phyloP scores from a whole-genome alignment of 441 rosid genomes.

The Erodium chrysanthum region DNA sequence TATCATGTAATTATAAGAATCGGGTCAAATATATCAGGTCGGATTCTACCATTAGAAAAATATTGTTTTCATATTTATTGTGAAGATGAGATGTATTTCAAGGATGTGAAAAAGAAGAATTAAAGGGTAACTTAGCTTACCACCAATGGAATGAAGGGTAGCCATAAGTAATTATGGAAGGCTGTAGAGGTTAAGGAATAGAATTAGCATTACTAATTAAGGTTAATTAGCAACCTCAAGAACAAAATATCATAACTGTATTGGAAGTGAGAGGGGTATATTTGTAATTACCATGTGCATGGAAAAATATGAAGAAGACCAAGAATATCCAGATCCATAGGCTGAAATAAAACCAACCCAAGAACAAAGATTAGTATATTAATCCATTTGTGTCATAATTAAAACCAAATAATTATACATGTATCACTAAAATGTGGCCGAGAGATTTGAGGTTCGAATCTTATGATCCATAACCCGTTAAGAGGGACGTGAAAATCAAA shows the following conservation, averaged over 20 bases:
- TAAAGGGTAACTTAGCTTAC: slow-evolving; percentile 23
- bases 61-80: too few species aligned
- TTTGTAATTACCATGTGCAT: slow-evolving; percentile 33
- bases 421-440: too few species aligned
- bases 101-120: too few species aligned
- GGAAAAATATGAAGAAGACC: slow-evolving; percentile 40
- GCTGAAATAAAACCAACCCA: slow-evolving; percentile 27
- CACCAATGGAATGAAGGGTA: slow-evolving; percentile 50
- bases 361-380: not conserved
- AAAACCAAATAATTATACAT: not conserved
- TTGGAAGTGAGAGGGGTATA: too few species aligned
- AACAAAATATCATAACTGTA: not conserved
- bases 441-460: too few species aligned
- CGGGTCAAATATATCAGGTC: too few species aligned
- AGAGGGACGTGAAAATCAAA: too few species aligned
- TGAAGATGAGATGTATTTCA: too few species aligned
- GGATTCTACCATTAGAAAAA: too few species aligned
- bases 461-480: too few species aligned
- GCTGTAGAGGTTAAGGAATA: slow-evolving; percentile 20
- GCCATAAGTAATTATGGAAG: slow-evolving; percentile 41
- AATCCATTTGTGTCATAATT: not conserved
- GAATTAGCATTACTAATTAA: not conserved
- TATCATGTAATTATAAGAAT: too few species aligned
- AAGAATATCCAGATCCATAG: slow-evolving; percentile 43
- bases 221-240: not conserved